phyloP scores from a whole-genome alignment of 495 filamentous ascomycete genomes.

The Schizothecium vesticola region DNA sequence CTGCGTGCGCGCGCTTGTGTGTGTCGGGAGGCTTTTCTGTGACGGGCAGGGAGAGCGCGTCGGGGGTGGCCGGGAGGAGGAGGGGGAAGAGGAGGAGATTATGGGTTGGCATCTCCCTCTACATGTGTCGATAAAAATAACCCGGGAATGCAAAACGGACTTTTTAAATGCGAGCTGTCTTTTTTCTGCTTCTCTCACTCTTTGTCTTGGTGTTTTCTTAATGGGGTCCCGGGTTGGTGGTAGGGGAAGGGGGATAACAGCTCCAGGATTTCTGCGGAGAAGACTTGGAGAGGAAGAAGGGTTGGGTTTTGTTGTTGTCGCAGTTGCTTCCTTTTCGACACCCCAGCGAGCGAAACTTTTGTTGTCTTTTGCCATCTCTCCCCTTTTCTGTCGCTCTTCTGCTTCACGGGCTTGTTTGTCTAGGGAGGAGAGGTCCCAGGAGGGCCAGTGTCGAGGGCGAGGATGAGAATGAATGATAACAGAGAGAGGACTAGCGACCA shows the following conservation, averaged over 20 bases:
- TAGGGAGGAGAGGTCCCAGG: neutral
- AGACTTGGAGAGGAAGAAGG: neutral
- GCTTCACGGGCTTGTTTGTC: neutral
- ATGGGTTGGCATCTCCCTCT: conserved; percentile 6
- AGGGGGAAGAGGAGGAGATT: neutral
- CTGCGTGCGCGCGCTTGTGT: conserved; percentile 1
- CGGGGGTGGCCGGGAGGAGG: neutral
- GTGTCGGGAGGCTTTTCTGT: neutral
- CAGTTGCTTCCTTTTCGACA: neutral
- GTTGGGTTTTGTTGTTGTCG: neutral
- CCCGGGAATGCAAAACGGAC: conserved; percentile 20
- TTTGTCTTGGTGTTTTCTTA: neutral
- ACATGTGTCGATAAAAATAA: conserved; percentile 20
- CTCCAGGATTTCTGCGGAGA: neutral
- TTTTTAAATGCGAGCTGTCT: neutral
- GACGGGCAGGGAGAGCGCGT: conserved; percentile 3
- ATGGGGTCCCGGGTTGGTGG: neutral
- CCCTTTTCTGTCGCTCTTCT: neutral
- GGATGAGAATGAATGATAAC: neutral
- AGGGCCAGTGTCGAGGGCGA: neutral
- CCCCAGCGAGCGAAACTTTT: neutral
- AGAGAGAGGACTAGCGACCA: neutral
- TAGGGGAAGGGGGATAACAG: neutral
- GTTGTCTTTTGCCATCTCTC: neutral
- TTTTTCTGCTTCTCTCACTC: neutral